A percentile compares a stretch with the other conserved stretches of the same genome.
These are phyloP conservation scores for Raphanus hybrid DNA, from an alignment of 441 rosid genomes.

Conservation along the genomic window DNA sequence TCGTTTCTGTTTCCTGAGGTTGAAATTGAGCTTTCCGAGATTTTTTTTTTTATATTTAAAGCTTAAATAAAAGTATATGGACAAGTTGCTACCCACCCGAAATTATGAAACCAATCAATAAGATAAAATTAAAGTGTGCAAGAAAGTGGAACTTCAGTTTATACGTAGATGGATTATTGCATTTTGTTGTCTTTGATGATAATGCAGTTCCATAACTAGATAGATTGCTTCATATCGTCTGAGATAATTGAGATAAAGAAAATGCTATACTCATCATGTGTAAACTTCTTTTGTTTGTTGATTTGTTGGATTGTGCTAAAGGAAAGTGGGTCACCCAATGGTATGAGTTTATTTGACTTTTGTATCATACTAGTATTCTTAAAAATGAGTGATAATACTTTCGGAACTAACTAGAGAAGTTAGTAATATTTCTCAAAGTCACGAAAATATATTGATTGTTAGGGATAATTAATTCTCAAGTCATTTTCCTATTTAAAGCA, in stretches of 20 bases:
- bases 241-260: not conserved
- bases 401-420: not conserved
- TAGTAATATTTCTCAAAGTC: not conserved
- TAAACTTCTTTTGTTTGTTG: not conserved
- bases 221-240: not conserved
- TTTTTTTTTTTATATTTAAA: not conserved
- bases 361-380: not conserved
- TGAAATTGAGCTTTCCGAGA: conserved; percentile 21
- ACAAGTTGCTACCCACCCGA: conserved; percentile 1
- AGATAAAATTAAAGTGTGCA: not conserved
- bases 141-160: not conserved
- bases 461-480: no score
- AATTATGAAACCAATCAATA: not conserved
- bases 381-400: not conserved
- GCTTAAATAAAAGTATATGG: not conserved
- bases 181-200: not conserved
- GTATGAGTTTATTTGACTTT: not conserved
- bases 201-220: not conserved
- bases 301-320: not conserved
- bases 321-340: not conserved
- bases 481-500: no score
- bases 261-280: not conserved
- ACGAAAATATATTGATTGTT: no score
- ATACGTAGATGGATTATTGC: not conserved
- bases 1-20: not conserved